Conservation (phyloP, 495 filamentous ascomycete genomes). For the Penicillium longicatenatum region DNA sequence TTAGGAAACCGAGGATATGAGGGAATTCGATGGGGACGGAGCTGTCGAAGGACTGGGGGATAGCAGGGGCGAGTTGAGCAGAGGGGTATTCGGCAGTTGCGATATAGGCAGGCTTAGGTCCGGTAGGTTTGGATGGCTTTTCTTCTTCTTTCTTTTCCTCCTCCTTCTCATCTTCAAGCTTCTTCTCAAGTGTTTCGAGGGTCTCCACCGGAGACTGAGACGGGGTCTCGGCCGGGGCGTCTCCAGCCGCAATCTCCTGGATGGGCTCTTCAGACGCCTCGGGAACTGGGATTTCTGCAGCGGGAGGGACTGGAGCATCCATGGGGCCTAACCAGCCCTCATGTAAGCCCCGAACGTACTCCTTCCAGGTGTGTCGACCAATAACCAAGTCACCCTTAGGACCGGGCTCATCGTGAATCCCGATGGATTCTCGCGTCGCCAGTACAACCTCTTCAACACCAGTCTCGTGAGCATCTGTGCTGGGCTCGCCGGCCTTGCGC, state of each 20-base stretch:
- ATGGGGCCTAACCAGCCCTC: slow-evolving; percentile 96
- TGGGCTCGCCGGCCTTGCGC: slow-evolving; percentile 54
- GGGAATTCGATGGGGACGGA: slow-evolving; percentile 76
- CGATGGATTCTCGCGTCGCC: slow-evolving; percentile 57
- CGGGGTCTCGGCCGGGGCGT: slow-evolving; percentile 17
- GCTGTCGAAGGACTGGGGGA: slow-evolving; percentile 65
- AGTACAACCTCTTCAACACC: slow-evolving; percentile 56
- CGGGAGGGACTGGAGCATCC: slow-evolving; percentile 42
- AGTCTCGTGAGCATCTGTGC: slow-evolving; percentile 37
- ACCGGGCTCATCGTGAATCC: slow-evolving; percentile 70
- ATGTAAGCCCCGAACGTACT: slow-evolving; percentile 90
- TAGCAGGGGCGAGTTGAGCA: slow-evolving; percentile 56
- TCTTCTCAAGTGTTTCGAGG: slow-evolving; percentile 22
- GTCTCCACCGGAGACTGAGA: slow-evolving; percentile 7
- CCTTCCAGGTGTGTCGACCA: slow-evolving; percentile 94
- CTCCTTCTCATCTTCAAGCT: slow-evolving; percentile 38
- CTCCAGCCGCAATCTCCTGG: slow-evolving; percentile 36
- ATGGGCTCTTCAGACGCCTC: slow-evolving; percentile 26
- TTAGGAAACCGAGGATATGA: slow-evolving; percentile 90
- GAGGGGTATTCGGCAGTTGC: slow-evolving; percentile 65
- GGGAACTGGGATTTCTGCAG: slow-evolving; percentile 6
- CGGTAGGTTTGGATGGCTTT: slow-evolving; percentile 54
- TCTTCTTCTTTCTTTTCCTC: slow-evolving; percentile 46
- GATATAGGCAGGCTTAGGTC: slow-evolving; percentile 62
- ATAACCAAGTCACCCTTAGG: slow-evolving; percentile 82